Percentiles rank a stretch among this genome's conserved stretches.
phyloP scores from a whole-genome alignment of 1,139 yeast species.

The Pichia sp. region DNA sequence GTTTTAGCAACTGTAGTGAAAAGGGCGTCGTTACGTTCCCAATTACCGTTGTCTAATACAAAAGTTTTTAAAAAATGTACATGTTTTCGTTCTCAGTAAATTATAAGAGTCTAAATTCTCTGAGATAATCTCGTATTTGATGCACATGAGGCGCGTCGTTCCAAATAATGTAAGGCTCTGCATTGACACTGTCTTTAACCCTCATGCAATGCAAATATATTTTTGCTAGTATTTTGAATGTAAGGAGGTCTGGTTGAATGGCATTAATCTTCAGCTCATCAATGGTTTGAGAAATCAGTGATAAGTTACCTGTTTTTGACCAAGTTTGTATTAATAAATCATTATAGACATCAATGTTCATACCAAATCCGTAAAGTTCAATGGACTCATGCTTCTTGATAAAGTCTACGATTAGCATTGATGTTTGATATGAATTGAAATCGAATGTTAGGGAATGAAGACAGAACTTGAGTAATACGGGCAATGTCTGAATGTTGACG shows the following conservation, averaged over 20 bases:
- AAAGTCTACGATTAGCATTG: conserved; percentile 19
- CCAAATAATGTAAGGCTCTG: conserved; percentile 26
- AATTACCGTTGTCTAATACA: too few relatives aligned
- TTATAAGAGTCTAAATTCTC: conserved; percentile 11
- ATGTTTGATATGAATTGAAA: conserved; percentile 23
- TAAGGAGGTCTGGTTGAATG: conserved; percentile 24
- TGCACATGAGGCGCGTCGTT: conserved; percentile 20
- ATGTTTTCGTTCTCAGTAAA: too few relatives aligned
- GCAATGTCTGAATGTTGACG: conserved; percentile 22
- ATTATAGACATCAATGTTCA: conserved; percentile 27
- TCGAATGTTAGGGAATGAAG: conserved; percentile 24
- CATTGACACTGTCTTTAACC: conserved; percentile 13
- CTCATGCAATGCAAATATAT: conserved; percentile 26
- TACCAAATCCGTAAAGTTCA: conserved; percentile 24
- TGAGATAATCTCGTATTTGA: conserved; percentile 17
- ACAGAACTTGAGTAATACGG: conserved; percentile 22
- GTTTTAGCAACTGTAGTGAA: too few relatives aligned
- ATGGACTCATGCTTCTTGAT: conserved; percentile 24
- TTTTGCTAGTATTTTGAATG: conserved; percentile 21
- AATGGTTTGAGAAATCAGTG: conserved; percentile 17
- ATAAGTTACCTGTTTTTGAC: conserved; percentile 23
- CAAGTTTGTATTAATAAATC: conserved; percentile 22
- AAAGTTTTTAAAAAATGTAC: background rate
- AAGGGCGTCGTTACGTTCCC: too few relatives aligned
- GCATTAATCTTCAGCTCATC: conserved; percentile 27